Conservation (phyloP, 192 early-diverging fungal genomes). For the Entomortierella chlamydospora region DNA sequence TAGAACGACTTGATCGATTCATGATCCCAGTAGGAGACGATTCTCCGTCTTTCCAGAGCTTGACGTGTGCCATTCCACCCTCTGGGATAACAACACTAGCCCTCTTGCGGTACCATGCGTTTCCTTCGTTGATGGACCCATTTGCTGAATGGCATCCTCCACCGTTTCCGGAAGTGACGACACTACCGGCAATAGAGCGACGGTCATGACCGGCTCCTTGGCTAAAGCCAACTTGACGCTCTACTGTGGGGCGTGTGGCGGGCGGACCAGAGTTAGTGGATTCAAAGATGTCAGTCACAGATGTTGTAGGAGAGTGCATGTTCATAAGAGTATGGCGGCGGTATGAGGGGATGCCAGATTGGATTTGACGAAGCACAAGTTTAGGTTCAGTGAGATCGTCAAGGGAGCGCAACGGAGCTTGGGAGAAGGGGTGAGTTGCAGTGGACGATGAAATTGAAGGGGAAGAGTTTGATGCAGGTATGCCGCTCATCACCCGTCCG, state of each 20-base stretch:
- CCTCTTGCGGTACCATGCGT: slow-evolving; percentile 38
- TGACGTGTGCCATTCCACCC: slow-evolving; percentile 20
- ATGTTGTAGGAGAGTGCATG: neutral
- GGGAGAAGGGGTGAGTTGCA: neutral
- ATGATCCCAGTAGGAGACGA: neutral
- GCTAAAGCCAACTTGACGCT: slow-evolving; percentile 10
- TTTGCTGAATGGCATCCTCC: neutral
- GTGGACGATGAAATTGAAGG: neutral
- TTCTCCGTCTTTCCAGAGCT: slow-evolving; percentile 23
- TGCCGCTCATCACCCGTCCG: neutral
- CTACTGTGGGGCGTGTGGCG: neutral
- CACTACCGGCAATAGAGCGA: slow-evolving; percentile 8
- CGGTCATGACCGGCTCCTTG: neutral
- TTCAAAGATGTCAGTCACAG: neutral
- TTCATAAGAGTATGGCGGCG: slow-evolving; percentile 4
- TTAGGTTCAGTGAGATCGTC: slow-evolving; percentile 13
- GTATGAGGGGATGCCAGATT: neutral
- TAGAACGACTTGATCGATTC: slow-evolving; percentile 14
- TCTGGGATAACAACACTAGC: slow-evolving; percentile 39
- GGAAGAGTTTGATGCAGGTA: neutral
- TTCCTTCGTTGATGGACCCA: slow-evolving; percentile 24
- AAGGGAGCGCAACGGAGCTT: neutral
- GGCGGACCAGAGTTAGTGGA: neutral
- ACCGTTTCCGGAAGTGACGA: neutral
- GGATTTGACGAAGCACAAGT: slow-evolving; percentile 8